These are phyloP conservation scores for Suillus tomentosus DNA, from an alignment of 768 basidiomycete genomes.

Conservation along the genomic window DNA sequence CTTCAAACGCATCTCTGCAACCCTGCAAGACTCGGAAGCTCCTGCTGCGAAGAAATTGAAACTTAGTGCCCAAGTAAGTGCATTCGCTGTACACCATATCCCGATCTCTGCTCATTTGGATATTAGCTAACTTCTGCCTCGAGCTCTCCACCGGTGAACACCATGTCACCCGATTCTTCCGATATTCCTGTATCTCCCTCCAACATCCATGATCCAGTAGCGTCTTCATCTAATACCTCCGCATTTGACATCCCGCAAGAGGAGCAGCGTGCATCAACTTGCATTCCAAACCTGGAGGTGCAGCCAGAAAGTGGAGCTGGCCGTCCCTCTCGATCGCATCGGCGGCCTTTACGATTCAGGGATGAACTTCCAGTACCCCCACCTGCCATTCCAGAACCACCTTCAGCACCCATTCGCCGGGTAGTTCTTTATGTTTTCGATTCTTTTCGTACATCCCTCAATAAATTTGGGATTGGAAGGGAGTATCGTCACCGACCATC, in stretches of 20 bases:
- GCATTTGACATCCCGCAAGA: not conserved
- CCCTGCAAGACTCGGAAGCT: not conserved
- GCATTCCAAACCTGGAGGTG: not conserved
- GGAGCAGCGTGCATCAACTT: too few relatives aligned
- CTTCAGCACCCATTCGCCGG: not conserved
- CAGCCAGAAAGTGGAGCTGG: not conserved
- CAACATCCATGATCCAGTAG: not conserved
- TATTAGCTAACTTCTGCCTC: not conserved
- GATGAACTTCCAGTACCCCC: slow-evolving; percentile 22
- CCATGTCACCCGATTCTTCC: not conserved
- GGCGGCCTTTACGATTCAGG: slow-evolving; percentile 12
- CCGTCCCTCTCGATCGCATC: not conserved
- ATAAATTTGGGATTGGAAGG: slow-evolving; percentile 19
- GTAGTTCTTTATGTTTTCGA: slow-evolving; percentile 20
- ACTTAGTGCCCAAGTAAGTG: not conserved
- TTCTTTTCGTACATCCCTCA: slow-evolving; percentile 17
- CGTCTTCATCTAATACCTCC: not conserved
- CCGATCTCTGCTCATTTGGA: not conserved
- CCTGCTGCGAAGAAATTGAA: not conserved
- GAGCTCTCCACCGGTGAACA: not conserved
- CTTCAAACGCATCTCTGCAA: not conserved
- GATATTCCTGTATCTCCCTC: not conserved
- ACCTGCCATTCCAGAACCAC: not conserved
- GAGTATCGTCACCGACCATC: slow-evolving; percentile 19
- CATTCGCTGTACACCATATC: too few relatives aligned